Conservation (phyloP, 495 filamentous ascomycete genomes). For the Penicillium paxilli region DNA sequence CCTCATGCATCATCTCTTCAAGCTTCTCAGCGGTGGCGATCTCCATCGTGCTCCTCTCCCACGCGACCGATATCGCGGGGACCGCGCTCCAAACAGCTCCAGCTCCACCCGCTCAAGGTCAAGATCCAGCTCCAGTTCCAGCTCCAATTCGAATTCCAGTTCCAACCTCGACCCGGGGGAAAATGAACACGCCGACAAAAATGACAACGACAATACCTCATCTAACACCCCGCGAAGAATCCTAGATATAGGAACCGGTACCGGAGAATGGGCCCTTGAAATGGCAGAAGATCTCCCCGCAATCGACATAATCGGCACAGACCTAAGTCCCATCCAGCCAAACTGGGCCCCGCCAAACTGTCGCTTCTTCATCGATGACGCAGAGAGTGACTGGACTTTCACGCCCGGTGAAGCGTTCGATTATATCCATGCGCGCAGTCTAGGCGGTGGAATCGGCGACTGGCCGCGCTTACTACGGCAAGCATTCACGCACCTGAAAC, state of each 20-base stretch:
- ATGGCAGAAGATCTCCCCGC: slow-evolving; percentile 58
- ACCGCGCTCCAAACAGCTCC: not conserved
- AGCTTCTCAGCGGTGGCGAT: slow-evolving; percentile 48
- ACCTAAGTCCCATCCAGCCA: slow-evolving; percentile 59
- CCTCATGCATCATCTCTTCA: slow-evolving; percentile 62
- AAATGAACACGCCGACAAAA: not conserved
- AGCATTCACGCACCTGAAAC: slow-evolving; percentile 42
- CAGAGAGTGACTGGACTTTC: slow-evolving; percentile 51
- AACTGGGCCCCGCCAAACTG: slow-evolving; percentile 50
- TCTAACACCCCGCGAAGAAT: slow-evolving; percentile 24
- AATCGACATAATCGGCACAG: slow-evolving; percentile 62
- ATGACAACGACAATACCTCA: not conserved
- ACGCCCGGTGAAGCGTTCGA: slow-evolving; percentile 41
- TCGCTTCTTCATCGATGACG: slow-evolving; percentile 50
- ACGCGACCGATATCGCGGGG: slow-evolving; percentile 1
- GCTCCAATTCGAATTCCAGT: not conserved
- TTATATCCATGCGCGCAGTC: slow-evolving; percentile 46
- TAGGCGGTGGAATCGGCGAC: slow-evolving; percentile 47
- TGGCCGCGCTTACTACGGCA: slow-evolving; percentile 41
- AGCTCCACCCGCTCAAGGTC: too few species aligned
- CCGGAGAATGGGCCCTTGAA: slow-evolving; percentile 63
- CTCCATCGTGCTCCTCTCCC: slow-evolving; percentile 54
- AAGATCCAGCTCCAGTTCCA: not conserved
- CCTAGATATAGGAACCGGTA: slow-evolving; percentile 55
- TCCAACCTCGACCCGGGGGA: not conserved